Percentiles rank a stretch among this genome's conserved stretches.
Conservation (phyloP, 208 protist species). For the Acanthamoeba lenticulata region DNA sequence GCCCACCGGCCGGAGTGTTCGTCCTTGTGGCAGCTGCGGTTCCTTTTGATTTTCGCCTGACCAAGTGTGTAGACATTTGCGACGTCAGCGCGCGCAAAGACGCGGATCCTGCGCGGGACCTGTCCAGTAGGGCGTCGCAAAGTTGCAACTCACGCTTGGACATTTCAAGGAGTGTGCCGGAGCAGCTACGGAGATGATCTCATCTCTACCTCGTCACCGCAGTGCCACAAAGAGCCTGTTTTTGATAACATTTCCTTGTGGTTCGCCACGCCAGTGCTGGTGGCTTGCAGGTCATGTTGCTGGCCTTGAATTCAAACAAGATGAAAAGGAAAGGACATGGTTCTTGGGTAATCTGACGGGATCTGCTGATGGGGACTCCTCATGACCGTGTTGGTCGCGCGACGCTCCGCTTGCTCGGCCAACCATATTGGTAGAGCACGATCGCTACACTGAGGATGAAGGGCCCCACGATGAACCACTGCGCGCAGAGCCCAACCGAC, state of each 20-base stretch:
- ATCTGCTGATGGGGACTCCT: not conserved
- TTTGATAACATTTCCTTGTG: not conserved
- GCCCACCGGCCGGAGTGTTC: not conserved
- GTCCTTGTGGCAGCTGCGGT: not conserved
- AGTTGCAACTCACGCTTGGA: not conserved
- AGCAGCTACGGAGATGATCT: not conserved
- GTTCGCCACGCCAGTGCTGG: too few species aligned
- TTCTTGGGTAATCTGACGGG: too few species aligned
- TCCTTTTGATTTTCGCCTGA: not conserved
- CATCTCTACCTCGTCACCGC: not conserved
- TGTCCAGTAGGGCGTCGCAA: not conserved
- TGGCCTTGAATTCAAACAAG: not conserved
- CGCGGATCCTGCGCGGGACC: not conserved
- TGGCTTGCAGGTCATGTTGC: not conserved
- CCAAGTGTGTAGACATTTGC: not conserved
- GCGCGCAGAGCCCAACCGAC: too few species aligned
- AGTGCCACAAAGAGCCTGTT: too few species aligned
- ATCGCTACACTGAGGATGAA: not conserved
- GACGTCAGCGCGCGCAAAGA: not conserved
- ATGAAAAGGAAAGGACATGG: too few species aligned
- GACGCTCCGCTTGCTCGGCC: not conserved
- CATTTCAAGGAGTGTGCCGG: not conserved
- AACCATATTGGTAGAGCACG: not conserved
- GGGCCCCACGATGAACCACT: constrained; percentile 19
- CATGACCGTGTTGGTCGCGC: not conserved